Percentiles rank a stretch among this genome's conserved stretches.
These are phyloP conservation scores for Globisporangium apiculatum DNA, from an alignment of 352 stramenopile species.

Conservation along the genomic window DNA sequence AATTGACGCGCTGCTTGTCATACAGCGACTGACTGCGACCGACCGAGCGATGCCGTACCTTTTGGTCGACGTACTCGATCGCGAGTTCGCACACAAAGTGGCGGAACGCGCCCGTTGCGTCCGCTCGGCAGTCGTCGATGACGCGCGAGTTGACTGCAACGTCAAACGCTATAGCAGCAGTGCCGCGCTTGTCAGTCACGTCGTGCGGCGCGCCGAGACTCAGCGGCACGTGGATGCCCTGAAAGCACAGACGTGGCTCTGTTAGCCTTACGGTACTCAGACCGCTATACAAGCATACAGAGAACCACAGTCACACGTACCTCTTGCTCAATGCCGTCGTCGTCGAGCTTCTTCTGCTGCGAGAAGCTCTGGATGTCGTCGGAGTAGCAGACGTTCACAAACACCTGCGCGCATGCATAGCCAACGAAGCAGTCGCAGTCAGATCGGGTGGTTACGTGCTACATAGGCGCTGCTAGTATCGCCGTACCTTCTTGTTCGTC, in stretches of 20 bases:
- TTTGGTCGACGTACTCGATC: constrained; percentile 79
- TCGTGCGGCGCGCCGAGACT: constrained; percentile 63
- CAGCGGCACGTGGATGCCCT: constrained; percentile 73
- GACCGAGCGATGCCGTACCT: constrained; percentile 22
- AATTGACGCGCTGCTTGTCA: too few relatives aligned
- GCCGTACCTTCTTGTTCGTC: constrained; percentile 51
- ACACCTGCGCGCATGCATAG: constrained; percentile 29
- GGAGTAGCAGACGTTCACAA: constrained; percentile 72
- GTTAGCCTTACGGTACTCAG: too few relatives aligned
- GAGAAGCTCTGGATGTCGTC: constrained; percentile 73
- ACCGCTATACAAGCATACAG: background rate
- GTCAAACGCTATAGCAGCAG: constrained; percentile 57
- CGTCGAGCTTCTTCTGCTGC: constrained; percentile 69
- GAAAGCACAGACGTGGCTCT: background rate
- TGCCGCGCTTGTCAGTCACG: constrained; percentile 69
- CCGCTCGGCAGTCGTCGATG: constrained; percentile 48
- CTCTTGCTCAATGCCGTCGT: constrained; percentile 69
- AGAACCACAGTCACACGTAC: constrained; percentile 13
- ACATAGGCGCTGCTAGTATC: too few relatives aligned
- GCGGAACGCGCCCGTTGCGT: constrained; percentile 63
- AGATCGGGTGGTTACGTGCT: background rate
- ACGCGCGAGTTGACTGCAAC: constrained; percentile 78
- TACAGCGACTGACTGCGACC: too few relatives aligned
- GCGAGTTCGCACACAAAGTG: constrained; percentile 81
- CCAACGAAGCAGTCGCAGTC: background rate